These are phyloP conservation scores for Yamadazyma sp. DNA, from an alignment of 805 yeast species.

Conservation along the genomic window DNA sequence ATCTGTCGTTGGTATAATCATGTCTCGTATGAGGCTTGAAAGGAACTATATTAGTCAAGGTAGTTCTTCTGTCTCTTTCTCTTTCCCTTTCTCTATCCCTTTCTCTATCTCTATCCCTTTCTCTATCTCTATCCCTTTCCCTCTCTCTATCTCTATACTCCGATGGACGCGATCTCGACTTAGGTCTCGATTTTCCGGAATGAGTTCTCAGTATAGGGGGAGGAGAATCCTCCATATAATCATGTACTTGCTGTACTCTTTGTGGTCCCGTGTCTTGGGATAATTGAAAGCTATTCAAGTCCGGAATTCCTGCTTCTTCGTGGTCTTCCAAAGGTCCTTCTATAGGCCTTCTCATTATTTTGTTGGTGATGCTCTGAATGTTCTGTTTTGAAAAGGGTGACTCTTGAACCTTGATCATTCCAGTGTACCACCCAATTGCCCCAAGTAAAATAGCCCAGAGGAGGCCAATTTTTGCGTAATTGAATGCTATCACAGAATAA, in stretches of 20 bases:
- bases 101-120: not conserved
- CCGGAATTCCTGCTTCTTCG: not conserved
- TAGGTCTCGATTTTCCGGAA: slow-evolving; percentile 4
- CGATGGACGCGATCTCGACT: slow-evolving; percentile 11
- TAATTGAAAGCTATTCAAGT: not conserved
- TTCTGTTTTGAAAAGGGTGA: not conserved
- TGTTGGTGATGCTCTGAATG: not conserved
- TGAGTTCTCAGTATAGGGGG: not conserved
- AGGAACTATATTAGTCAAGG: slow-evolving; percentile 25
- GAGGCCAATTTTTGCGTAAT: slow-evolving; percentile 23
- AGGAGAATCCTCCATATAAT: not conserved
- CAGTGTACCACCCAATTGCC: slow-evolving; percentile 30
- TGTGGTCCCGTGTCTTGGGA: not conserved
- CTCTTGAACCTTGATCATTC: slow-evolving; percentile 19
- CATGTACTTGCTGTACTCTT: not conserved
- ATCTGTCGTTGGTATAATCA: slow-evolving; percentile 6
- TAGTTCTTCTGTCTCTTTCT: slow-evolving; percentile 16
- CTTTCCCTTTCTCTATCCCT: slow-evolving; percentile 7
- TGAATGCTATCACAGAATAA: slow-evolving; percentile 20
- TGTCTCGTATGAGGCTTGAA: slow-evolving; percentile 16
- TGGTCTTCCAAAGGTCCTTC: not conserved
- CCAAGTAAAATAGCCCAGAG: slow-evolving; percentile 26
- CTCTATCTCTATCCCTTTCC: slow-evolving; percentile 6
- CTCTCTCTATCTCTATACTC: slow-evolving; percentile 3
- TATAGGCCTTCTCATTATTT: not conserved